Evolutionary conservation across 768 basidiomycete genomes (phyloP).

Genomic region (Dentipellis sp.): DNA sequence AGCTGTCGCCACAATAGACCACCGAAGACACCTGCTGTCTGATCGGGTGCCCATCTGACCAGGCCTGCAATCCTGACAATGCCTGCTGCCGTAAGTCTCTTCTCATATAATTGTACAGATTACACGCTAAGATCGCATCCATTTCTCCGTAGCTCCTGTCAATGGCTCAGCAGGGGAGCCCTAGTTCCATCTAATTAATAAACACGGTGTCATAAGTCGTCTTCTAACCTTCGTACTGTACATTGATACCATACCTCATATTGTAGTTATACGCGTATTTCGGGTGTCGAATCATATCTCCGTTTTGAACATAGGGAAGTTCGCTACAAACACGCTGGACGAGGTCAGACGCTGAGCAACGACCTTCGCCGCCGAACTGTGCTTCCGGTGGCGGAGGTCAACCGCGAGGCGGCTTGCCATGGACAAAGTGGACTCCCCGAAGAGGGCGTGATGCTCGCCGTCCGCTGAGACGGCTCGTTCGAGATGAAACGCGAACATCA

Average conservation of each 20-base stretch:
- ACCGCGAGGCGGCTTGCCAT: slow-evolving; percentile 59
- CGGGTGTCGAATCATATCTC: slow-evolving; percentile 20
- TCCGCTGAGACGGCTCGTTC: slow-evolving; percentile 58
- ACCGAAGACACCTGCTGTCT: slow-evolving; percentile 53
- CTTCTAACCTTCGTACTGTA: slow-evolving; percentile 31
- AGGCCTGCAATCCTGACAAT: slow-evolving; percentile 63
- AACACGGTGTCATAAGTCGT: too few relatives aligned
- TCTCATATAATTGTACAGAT: not conserved
- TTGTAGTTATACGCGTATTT: slow-evolving; percentile 1
- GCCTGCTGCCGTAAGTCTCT: slow-evolving; percentile 68
- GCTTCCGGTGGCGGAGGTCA: slow-evolving; percentile 46
- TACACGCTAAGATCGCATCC: not conserved
- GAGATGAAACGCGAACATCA: slow-evolving; percentile 60
- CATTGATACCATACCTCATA: not conserved
- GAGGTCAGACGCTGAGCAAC: slow-evolving; percentile 54
- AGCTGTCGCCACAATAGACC: slow-evolving; percentile 24
- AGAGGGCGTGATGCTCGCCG: slow-evolving; percentile 36
- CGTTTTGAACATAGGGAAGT: slow-evolving; percentile 60
- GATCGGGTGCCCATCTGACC: slow-evolving; percentile 62
- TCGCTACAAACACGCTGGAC: slow-evolving; percentile 58
- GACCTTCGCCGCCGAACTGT: slow-evolving; percentile 38
- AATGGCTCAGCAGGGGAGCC: not conserved
- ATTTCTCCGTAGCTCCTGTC: not conserved
- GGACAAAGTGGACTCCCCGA: slow-evolving; percentile 55
- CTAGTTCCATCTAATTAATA: too few relatives aligned